Evolutionary conservation across 2,329 filamentous ascomycete species (phyloP), one percentile per base, ranked within the genome.

Genomic region (Fusarium xyrophilum): DNA sequence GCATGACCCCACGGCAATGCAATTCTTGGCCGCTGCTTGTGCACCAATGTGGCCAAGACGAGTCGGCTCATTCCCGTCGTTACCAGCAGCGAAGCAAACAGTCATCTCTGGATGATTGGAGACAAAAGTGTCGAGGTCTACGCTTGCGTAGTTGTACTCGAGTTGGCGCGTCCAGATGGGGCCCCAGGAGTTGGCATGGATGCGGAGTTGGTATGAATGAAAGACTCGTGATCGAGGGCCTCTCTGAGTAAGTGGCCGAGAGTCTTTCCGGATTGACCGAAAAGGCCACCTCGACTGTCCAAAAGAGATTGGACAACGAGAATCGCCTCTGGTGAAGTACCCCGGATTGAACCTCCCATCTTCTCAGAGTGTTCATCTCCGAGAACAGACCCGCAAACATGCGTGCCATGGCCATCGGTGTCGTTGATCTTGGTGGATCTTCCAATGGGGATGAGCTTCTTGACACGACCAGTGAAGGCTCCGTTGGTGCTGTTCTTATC

Each of bases 101-200:
- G 19, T 33, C 17, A 46, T 44, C 17, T 46, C 13, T 14, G 6
- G 1, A 19, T 46, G 23, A 1, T 14, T 3, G 5, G 13, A 36
- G 2, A 50, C 32, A 0, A 44, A 44, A 7, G 5, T 19, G 9
- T 54, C 39, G 1, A 44, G 21, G 11, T 25, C 35, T 6, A 0
- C 0, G 9, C 38, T 32, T 0, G 27, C 39, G 5, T 11, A 21
- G 9, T 32, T 46, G 1, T 54, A 54, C 0, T 0, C 1, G 7
- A 25, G 11, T 12, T 54, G 39, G 5, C 23, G 23, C 2, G 2
- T 38, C 47, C 21, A 54, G 1, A 8, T 1, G 0, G 27, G 39
- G 1, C 51, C 51, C 39, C 39, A 54, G 0, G 51, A 54, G 15
- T 54, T 46, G 17, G 21, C 46, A 9, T 54, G 39, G 1, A 54